These are phyloP conservation scores for Cladophialophora immunda DNA, from an alignment of 2,329 filamentous ascomycete species.

Conservation along the genomic window DNA sequence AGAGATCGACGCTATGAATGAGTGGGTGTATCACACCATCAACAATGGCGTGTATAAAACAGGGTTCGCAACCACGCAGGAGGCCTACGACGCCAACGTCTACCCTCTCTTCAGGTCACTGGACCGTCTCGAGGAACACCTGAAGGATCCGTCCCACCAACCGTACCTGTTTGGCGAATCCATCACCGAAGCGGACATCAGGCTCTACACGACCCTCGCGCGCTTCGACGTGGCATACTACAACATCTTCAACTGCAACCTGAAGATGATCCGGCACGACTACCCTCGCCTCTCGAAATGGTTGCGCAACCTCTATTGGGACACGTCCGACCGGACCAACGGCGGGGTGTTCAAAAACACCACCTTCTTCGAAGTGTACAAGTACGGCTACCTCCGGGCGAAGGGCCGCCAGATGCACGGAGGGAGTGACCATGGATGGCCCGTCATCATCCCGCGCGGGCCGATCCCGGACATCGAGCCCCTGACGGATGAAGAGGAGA, in stretches of 20 bases:
- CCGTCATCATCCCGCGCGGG: conserved; percentile 36
- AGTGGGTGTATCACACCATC: conserved; percentile 74
- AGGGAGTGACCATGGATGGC: conserved; percentile 25
- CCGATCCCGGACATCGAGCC: conserved; percentile 38
- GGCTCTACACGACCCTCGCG: conserved; percentile 73
- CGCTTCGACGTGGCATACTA: conserved; percentile 78
- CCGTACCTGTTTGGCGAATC: conserved; percentile 77
- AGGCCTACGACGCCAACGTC: conserved; percentile 78
- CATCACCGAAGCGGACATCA: conserved; percentile 80
- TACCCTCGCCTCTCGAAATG: conserved; percentile 61
- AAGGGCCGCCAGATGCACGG: conserved; percentile 32
- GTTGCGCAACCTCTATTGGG: conserved; percentile 58
- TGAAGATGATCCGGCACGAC: conserved; percentile 69
- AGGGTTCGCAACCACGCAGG: conserved; percentile 80
- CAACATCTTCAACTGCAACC: conserved; percentile 79
- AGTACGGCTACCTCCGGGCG: conserved; percentile 38
- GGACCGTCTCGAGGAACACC: conserved; percentile 75
- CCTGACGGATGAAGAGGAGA: conserved; percentile 40
- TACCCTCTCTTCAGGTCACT: conserved; percentile 74
- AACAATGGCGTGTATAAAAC: conserved; percentile 67
- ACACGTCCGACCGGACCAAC: conserved; percentile 51
- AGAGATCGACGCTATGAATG: conserved; percentile 77
- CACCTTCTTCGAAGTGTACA: conserved; percentile 51
- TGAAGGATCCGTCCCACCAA: conserved; percentile 58
- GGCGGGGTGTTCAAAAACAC: conserved; percentile 55